Conservation (phyloP, 148 eudicot species). For the Rhododendron simsii region DNA sequence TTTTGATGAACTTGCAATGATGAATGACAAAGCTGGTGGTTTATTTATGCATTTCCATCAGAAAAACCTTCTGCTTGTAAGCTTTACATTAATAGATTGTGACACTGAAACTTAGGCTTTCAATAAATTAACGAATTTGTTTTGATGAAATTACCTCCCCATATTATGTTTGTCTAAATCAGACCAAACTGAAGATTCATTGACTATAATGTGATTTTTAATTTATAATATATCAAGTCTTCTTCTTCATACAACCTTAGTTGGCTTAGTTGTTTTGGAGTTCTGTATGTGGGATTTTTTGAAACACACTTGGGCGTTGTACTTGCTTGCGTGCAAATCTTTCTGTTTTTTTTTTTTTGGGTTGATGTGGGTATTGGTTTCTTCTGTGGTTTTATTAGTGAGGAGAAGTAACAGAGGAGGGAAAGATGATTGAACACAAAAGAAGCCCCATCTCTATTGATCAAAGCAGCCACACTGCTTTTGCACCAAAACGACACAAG, state of each 20-base stretch:
- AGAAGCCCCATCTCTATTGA: slow-evolving; percentile 54
- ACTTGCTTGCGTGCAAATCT: not conserved
- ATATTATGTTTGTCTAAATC: not conserved
- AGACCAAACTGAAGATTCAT: slow-evolving; percentile 1
- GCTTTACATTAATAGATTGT: not conserved
- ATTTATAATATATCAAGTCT: no score
- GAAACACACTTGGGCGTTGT: not conserved
- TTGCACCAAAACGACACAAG: slow-evolving; percentile 65
- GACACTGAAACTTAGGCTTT: not conserved
- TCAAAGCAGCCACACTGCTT: slow-evolving; percentile 43
- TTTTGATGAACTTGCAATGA: not conserved
- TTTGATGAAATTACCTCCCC: not conserved
- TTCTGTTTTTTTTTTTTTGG: not conserved
- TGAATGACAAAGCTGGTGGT: not conserved
- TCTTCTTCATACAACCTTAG: not conserved
- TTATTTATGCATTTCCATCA: not conserved
- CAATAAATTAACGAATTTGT: not conserved
- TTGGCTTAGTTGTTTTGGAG: not conserved
- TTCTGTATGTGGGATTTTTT: not conserved
- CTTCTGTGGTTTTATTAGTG: not conserved
- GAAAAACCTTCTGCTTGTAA: not conserved
- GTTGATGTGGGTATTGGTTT: not conserved
- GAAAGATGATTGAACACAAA: slow-evolving; percentile 68
- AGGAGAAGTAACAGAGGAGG: slow-evolving; percentile 7
- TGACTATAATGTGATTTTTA: not conserved